These are phyloP conservation scores for Sclerotinia trifoliorum DNA, from an alignment of 2,329 filamentous ascomycete species.

Conservation along the genomic window DNA sequence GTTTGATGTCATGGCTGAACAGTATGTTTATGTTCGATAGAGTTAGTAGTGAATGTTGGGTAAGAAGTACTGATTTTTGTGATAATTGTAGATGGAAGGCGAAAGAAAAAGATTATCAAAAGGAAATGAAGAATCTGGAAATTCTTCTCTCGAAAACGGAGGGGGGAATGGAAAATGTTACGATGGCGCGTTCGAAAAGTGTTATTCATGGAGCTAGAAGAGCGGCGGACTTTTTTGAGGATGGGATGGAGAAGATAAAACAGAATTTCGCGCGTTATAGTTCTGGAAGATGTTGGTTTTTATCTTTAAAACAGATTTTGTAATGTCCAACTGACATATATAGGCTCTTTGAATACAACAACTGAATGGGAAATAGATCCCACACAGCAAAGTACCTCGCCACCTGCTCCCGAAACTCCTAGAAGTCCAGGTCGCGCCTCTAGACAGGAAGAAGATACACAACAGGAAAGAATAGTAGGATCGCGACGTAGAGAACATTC, in stretches of 20 bases:
- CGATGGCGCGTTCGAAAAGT: conserved; percentile 37
- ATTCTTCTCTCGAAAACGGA: conserved; percentile 37
- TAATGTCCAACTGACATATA: neutral
- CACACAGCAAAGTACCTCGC: neutral
- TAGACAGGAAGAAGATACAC: neutral
- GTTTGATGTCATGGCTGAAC: conserved; percentile 33
- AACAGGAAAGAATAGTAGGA: neutral
- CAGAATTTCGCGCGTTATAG: conserved; percentile 26
- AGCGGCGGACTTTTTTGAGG: conserved; percentile 29
- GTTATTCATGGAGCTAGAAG: conserved; percentile 33
- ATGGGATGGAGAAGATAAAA: conserved; percentile 32
- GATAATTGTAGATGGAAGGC: conserved; percentile 29
- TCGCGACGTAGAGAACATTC: neutral
- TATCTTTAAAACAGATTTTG: neutral
- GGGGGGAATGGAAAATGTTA: conserved; percentile 37
- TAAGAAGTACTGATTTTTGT: neutral
- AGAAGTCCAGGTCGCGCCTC: neutral
- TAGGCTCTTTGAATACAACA: conserved; percentile 2
- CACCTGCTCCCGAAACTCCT: neutral
- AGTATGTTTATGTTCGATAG: conserved; percentile 2
- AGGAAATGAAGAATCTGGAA: conserved; percentile 38
- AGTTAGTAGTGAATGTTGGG: rapidly evolving
- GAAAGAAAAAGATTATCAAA: conserved; percentile 37
- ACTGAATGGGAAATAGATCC: neutral
- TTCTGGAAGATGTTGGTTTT: conserved; percentile 18